A percentile compares a stretch with the other conserved stretches of the same genome.
Conservation (phyloP, 176 grass and related monocot species). For the Eragrostis curvula region DNA sequence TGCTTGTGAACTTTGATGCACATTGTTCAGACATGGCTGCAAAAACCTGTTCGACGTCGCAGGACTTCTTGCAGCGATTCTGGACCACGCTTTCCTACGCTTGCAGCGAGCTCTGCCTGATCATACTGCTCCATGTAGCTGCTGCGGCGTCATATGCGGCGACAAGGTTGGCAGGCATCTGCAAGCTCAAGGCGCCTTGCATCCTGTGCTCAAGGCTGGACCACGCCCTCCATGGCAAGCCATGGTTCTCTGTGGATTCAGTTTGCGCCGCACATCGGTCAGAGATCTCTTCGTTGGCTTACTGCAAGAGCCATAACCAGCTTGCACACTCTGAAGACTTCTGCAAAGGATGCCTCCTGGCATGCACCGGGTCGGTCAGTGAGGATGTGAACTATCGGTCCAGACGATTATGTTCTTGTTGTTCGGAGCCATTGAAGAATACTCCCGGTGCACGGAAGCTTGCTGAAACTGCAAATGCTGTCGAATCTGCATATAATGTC, state of each 20-base stretch:
- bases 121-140: constrained; percentile 65
- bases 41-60: constrained; percentile 6
- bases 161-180: constrained; percentile 52
- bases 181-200: constrained; percentile 67
- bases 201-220: constrained; percentile 63
- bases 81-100: constrained; percentile 52
- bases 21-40: constrained; percentile 43
- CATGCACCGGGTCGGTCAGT: constrained; percentile 12
- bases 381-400: constrained; percentile 15
- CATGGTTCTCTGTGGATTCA: constrained; percentile 67
- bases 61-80: constrained; percentile 37
- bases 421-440: constrained; percentile 47
- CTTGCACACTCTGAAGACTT: constrained; percentile 54
- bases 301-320: constrained; percentile 61
- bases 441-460: neutral
- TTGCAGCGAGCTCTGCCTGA: constrained; percentile 68
- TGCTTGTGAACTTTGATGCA: constrained; percentile 30
- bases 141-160: constrained; percentile 56
- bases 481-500: constrained; percentile 7
- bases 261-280: constrained; percentile 59
- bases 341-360: constrained; percentile 59
- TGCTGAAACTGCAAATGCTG: constrained; percentile 13
- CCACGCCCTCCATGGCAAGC: constrained; percentile 52
- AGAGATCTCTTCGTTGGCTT: constrained; percentile 68
- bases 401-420: constrained; percentile 50